phyloP scores from a whole-genome alignment of 768 basidiomycete genomes.

The Lanmaoa rubissima region DNA sequence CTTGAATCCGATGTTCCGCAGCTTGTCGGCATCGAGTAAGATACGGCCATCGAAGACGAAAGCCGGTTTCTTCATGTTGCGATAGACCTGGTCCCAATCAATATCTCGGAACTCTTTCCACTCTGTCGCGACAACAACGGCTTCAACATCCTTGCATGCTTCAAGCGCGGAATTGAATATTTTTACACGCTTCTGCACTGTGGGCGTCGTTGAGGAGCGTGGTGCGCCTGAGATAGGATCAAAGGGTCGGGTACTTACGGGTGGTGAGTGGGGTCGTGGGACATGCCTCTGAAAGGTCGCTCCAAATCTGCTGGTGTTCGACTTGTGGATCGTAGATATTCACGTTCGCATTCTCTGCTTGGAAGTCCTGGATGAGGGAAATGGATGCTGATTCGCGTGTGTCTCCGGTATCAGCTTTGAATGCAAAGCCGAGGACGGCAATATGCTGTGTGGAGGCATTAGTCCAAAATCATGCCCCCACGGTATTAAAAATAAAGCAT shows the following conservation, averaged over 20 bases:
- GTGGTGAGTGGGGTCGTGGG: slow-evolving; percentile 60
- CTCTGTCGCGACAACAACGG: slow-evolving; percentile 94
- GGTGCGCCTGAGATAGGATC: neutral
- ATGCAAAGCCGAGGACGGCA: slow-evolving; percentile 96
- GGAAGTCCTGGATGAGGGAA: slow-evolving; percentile 92
- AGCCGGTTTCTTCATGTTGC: slow-evolving; percentile 94
- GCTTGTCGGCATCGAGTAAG: slow-evolving; percentile 75
- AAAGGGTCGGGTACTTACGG: slow-evolving; percentile 47
- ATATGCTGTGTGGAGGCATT: slow-evolving; percentile 57
- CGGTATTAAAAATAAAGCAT: neutral
- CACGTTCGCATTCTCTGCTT: slow-evolving; percentile 81
- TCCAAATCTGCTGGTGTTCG: slow-evolving; percentile 82
- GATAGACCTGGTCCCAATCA: slow-evolving; percentile 86
- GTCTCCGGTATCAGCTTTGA: slow-evolving; percentile 99
- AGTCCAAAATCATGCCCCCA: slow-evolving; percentile 8
- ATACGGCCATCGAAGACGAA: slow-evolving; percentile 95
- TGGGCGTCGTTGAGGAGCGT: neutral
- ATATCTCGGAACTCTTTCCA: slow-evolving; percentile 96
- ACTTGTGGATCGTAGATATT: slow-evolving; percentile 94
- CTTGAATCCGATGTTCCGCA: slow-evolving; percentile 89
- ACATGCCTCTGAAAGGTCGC: slow-evolving; percentile 66
- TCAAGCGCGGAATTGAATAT: slow-evolving; percentile 77
- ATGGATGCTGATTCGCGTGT: slow-evolving; percentile 97
- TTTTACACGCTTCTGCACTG: slow-evolving; percentile 87
- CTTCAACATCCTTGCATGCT: slow-evolving; percentile 87